These are phyloP conservation scores for Diaporthe destruens DNA, from an alignment of 2,329 filamentous ascomycete genomes.

Conservation along the genomic window DNA sequence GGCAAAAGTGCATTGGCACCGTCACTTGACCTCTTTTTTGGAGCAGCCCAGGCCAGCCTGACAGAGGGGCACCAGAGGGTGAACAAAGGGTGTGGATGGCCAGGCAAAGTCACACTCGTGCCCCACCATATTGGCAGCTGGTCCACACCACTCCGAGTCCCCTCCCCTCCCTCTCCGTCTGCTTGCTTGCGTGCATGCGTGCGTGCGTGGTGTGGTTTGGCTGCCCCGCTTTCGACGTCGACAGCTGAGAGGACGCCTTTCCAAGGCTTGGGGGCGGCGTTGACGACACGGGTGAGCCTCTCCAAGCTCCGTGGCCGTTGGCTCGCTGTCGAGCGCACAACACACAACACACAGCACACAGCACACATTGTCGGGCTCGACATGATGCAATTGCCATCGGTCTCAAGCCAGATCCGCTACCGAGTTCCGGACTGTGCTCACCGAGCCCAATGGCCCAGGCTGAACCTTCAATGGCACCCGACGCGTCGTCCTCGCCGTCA, in stretches of 20 bases:
- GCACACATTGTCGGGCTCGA: not conserved
- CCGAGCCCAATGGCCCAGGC: slow-evolving; percentile 24
- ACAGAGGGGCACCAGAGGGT: slow-evolving; percentile 13
- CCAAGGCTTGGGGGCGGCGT: slow-evolving; percentile 28
- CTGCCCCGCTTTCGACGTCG: slow-evolving; percentile 34
- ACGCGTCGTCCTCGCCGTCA: not conserved
- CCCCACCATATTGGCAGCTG: slow-evolving; percentile 29
- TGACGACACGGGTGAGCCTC: not conserved
- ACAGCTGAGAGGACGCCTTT: slow-evolving; percentile 21
- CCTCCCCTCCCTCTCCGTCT: not conserved
- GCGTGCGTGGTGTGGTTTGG: slow-evolving; percentile 24
- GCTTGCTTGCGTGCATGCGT: slow-evolving; percentile 17
- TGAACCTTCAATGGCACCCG: slow-evolving; percentile 21
- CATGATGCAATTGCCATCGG: not conserved
- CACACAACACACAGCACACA: slow-evolving; percentile 3
- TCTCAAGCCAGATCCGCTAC: slow-evolving; percentile 4
- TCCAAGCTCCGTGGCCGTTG: not conserved
- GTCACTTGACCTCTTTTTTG: slow-evolving; percentile 25
- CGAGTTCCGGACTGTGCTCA: slow-evolving; percentile 3
- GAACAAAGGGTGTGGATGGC: slow-evolving; percentile 13
- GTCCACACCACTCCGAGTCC: slow-evolving; percentile 1
- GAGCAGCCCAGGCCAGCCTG: slow-evolving; percentile 5
- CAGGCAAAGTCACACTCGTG: slow-evolving; percentile 18
- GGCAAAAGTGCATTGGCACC: slow-evolving; percentile 10
- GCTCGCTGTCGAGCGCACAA: slow-evolving; percentile 5